A percentile compares a stretch with the other conserved stretches of the same genome.
phyloP scores from a whole-genome alignment of 306 rosid species.

The Dalbergia cochinchinensis region DNA sequence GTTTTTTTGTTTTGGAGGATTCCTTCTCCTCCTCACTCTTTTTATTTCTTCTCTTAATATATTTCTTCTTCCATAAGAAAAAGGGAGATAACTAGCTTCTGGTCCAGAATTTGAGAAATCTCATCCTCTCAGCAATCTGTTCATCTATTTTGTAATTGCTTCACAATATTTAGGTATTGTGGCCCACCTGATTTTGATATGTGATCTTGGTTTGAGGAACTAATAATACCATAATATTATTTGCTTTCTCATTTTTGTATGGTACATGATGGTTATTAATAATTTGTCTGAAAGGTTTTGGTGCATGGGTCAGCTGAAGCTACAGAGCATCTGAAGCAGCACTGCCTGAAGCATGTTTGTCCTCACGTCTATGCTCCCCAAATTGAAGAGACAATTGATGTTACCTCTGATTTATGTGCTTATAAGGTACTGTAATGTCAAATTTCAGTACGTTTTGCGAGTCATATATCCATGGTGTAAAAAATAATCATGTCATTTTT shows the following conservation, averaged over 20 bases:
- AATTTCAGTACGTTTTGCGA: constrained; percentile 30
- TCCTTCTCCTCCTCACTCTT: too few species aligned
- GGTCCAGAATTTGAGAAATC: too few species aligned
- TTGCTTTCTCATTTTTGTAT: constrained; percentile 12
- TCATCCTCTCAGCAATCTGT: too few species aligned
- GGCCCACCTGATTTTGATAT: not conserved
- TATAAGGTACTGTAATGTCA: constrained; percentile 68
- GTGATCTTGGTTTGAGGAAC: not conserved
- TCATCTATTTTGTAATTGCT: too few species aligned
- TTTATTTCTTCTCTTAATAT: too few species aligned
- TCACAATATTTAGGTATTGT: not conserved
- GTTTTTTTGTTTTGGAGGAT: too few species aligned
- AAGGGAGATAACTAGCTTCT: too few species aligned
- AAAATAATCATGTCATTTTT: constrained; percentile 39
- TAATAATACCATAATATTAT: not conserved
- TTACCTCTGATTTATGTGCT: constrained; percentile 96
- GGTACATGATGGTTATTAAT: constrained; percentile 34
- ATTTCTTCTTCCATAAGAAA: too few species aligned
- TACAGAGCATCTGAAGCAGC: constrained; percentile 96
- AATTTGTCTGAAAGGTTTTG: constrained; percentile 68
- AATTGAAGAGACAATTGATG: constrained; percentile 92
- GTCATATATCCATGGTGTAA: constrained; percentile 8
- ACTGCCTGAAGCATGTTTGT: constrained; percentile 81
- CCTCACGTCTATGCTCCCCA: constrained; percentile 96
- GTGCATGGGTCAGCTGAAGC: constrained; percentile 99